Percentiles rank a stretch among this genome's conserved stretches.
These are phyloP conservation scores for Microsporum canis DNA, from an alignment of 2,329 filamentous ascomycete species.

Conservation along the genomic window DNA sequence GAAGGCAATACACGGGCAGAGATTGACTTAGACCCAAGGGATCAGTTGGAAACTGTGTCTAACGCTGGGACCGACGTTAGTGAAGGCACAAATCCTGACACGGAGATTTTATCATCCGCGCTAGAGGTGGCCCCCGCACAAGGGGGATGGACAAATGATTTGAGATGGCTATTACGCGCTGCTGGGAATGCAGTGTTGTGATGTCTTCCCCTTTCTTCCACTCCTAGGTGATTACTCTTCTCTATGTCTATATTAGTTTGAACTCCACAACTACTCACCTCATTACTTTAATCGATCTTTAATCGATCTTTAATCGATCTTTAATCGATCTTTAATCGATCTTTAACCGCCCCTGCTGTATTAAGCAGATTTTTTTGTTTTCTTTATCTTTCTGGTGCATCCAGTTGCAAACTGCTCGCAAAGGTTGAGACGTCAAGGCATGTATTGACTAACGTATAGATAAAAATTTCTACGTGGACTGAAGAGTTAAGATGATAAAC, in stretches of 20 bases:
- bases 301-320: no score
- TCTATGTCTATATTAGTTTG: neutral
- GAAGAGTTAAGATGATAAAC: neutral
- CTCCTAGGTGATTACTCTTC: neutral
- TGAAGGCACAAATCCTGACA: constrained; percentile 21
- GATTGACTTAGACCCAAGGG: neutral
- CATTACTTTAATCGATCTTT: neutral
- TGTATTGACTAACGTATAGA: no score
- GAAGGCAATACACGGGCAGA: neutral
- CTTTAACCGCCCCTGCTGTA: no score
- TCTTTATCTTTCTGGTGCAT: no score
- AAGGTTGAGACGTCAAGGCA: no score
- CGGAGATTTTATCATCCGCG: neutral
- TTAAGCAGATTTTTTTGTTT: no score
- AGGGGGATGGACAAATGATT: constrained; percentile 46
- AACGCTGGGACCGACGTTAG: constrained; percentile 12
- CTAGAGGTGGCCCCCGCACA: constrained; percentile 23
- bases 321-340: neutral
- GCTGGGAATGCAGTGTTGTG: constrained; percentile 25
- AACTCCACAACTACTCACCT: neutral
- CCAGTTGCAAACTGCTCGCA: no score
- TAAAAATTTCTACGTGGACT: neutral
- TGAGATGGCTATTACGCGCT: constrained; percentile 46
- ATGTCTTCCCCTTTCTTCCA: neutral
- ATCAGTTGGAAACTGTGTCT: constrained; percentile 14